Percentiles rank a stretch among this genome's conserved stretches.
These are phyloP conservation scores for Clitoria ternatea DNA, from an alignment of 306 rosid genomes.

Conservation along the genomic window DNA sequence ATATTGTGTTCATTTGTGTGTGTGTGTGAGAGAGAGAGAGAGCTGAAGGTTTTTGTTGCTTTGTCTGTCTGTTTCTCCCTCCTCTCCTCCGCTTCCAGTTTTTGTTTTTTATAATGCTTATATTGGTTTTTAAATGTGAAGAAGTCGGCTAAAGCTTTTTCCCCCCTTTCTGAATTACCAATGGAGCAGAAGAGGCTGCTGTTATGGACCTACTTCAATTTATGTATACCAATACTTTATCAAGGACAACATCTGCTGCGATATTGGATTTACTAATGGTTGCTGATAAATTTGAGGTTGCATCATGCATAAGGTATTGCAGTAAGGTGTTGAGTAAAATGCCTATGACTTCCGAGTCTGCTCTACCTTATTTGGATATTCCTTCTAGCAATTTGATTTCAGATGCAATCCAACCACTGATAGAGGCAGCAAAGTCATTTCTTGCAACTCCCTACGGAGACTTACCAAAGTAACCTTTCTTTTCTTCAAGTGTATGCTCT, in stretches of 20 bases:
- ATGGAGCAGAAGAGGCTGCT: slow-evolving; percentile 56
- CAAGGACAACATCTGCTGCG: slow-evolving; percentile 23
- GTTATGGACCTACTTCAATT: slow-evolving; percentile 52
- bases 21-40: too few species aligned
- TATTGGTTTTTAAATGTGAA: neutral
- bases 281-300: slow-evolving; percentile 56
- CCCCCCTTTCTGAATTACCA: neutral
- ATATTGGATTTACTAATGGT: slow-evolving; percentile 50
- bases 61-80: neutral
- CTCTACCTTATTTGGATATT: slow-evolving; percentile 52
- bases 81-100: neutral
- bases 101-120: neutral
- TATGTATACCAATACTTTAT: slow-evolving; percentile 41
- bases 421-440: slow-evolving; percentile 44
- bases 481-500: neutral
- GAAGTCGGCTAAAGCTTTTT: neutral
- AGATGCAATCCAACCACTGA: slow-evolving; percentile 49
- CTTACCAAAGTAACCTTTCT: slow-evolving; percentile 38
- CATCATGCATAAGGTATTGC: slow-evolving; percentile 49
- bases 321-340: slow-evolving; percentile 28
- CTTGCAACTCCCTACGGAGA: slow-evolving; percentile 44
- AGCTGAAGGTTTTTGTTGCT: neutral
- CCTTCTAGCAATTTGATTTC: slow-evolving; percentile 39
- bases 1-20: neutral
- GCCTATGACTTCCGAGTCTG: slow-evolving; percentile 49